phyloP scores from a whole-genome alignment of 148 eudicot species.

The Vaccinium vitisidaea region DNA sequence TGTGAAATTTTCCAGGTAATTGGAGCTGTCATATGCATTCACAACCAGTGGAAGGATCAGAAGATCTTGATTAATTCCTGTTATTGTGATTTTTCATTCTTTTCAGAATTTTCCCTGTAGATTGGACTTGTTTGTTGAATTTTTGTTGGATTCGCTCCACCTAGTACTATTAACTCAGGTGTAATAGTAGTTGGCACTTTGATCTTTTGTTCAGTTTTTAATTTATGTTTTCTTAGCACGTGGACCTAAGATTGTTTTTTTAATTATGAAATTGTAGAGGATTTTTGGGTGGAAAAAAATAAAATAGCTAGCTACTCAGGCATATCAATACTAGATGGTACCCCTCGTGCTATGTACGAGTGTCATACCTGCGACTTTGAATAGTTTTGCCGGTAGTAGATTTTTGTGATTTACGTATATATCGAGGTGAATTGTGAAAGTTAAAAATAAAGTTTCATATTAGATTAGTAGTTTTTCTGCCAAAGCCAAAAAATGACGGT shows the following conservation, averaged over 20 bases:
- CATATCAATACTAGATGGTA: too few relatives aligned
- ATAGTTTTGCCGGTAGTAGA: too few relatives aligned
- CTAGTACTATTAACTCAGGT: not conserved
- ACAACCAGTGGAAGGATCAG: not conserved
- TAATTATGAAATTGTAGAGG: not conserved
- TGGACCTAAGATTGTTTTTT: not conserved
- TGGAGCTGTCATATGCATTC: conserved; percentile 3
- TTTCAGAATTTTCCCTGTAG: not conserved
- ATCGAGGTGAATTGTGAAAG: too few relatives aligned
- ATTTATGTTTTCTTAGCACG: too few relatives aligned
- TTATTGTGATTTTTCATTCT: not conserved
- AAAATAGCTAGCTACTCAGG: not conserved
- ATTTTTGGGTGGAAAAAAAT: not conserved
- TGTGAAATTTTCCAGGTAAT: not conserved
- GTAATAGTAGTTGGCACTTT: not conserved
- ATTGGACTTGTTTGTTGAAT: conserved; percentile 1
- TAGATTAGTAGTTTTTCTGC: too few relatives aligned
- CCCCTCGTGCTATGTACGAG: too few relatives aligned
- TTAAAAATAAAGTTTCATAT: too few relatives aligned
- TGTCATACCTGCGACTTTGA: too few relatives aligned
- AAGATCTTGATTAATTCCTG: not conserved
- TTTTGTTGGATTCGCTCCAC: not conserved
- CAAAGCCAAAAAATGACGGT: too few relatives aligned
- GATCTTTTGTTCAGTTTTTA: not conserved
- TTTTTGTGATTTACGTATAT: too few relatives aligned